Conservation (phyloP, 768 basidiomycete genomes). For the Cantharellus cinnabarinus region DNA sequence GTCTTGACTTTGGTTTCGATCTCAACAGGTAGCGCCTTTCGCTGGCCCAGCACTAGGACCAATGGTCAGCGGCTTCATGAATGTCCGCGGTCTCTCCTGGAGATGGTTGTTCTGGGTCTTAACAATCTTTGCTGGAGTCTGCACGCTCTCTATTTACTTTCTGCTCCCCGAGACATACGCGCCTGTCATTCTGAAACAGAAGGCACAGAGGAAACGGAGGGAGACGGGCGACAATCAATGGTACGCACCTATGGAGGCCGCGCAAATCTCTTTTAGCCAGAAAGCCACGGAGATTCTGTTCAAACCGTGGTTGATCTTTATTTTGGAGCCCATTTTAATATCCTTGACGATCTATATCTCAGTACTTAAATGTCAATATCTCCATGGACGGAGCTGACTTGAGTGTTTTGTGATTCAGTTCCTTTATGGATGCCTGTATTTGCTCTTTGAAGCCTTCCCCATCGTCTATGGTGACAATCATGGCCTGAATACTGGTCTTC, state of each 20-base stretch:
- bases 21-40: constrained; percentile 1
- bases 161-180: constrained; percentile 12
- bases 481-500: constrained; percentile 13
- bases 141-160: constrained; percentile 2
- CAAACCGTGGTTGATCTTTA: constrained; percentile 7
- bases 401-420: neutral
- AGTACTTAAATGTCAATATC: neutral
- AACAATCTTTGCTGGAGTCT: constrained; percentile 10
- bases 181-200: constrained; percentile 5
- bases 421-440: constrained; percentile 7
- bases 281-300: neutral
- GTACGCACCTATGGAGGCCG: neutral
- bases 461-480: constrained; percentile 14
- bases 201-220: constrained; percentile 10
- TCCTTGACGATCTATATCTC: constrained; percentile 11
- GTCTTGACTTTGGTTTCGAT: neutral
- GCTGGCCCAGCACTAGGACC: constrained; percentile 12
- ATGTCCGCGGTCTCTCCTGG: neutral
- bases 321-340: constrained; percentile 14
- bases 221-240: constrained; percentile 12
- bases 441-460: constrained; percentile 16
- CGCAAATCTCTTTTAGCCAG: neutral
- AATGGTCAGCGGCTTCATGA: constrained; percentile 10
- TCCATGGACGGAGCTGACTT: too few species aligned
- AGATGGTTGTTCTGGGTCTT: constrained; percentile 13